Evolutionary conservation across 2,329 filamentous ascomycete genomes (phyloP).

Genomic region (Ophiocordyceps australis): DNA sequence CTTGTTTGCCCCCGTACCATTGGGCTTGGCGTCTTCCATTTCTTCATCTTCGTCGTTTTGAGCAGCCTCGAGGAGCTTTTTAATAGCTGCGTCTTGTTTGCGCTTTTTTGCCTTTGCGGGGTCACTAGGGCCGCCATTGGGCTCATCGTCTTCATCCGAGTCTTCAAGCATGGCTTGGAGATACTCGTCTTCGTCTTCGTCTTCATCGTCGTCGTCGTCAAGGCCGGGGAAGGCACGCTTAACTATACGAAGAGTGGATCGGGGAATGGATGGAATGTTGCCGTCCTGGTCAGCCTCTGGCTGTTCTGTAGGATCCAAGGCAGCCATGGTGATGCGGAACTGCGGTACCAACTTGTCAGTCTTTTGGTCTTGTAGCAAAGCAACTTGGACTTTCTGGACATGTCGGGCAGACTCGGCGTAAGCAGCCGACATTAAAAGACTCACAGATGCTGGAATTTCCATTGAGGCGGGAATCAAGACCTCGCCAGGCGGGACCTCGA

Average conservation of each 20-base stretch:
- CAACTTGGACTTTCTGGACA: too few relatives aligned
- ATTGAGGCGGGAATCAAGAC: constrained; percentile 62
- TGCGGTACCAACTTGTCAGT: constrained; percentile 21
- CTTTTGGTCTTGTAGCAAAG: not conserved
- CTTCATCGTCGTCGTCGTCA: constrained; percentile 39
- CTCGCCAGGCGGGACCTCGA: constrained; percentile 75
- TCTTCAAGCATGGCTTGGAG: constrained; percentile 33
- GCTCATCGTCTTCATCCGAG: constrained; percentile 42
- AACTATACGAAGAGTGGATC: constrained; percentile 82
- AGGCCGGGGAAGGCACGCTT: constrained; percentile 47
- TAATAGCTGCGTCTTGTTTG: constrained; percentile 56
- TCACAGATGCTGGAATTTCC: constrained; percentile 70
- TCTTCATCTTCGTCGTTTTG: constrained; percentile 38
- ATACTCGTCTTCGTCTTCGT: constrained; percentile 51
- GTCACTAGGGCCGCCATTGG: constrained; percentile 82
- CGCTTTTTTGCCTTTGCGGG: constrained; percentile 80
- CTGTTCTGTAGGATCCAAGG: constrained; percentile 74
- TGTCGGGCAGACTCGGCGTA: too few relatives aligned
- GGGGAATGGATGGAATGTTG: constrained; percentile 42
- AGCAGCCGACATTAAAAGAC: too few relatives aligned
- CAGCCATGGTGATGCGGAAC: constrained; percentile 98
- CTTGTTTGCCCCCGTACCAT: constrained; percentile 22
- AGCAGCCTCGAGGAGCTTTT: constrained; percentile 58
- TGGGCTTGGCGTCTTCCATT: constrained; percentile 48
- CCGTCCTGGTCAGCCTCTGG: constrained; percentile 46